Evolutionary conservation across 176 grass and related monocot species (phyloP).

Genomic region (Hordeum vulgare): MorexV3_pseudomolecules_assembly NC_058522.1:78467409-78467908

Average conservation of each 20-base stretch:
- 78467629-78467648: constrained; percentile 55
- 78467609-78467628: constrained; percentile 76
- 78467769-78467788: not conserved
- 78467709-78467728: constrained; percentile 64
- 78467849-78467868: not conserved
- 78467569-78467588: constrained; percentile 73
- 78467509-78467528: too few species aligned
- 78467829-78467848: not conserved
- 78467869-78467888: not conserved
- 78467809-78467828: constrained; percentile 45
- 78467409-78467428: not conserved
- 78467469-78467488: not conserved
- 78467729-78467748: constrained; percentile 75
- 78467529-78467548: not conserved
- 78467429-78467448: not conserved
- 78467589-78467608: constrained; percentile 65
- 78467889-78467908: not conserved
- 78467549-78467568: constrained; percentile 75
- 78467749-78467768: constrained; percentile 47
- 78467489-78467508: not conserved
- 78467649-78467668: constrained; percentile 54
- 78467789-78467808: constrained; percentile 45
- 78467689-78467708: constrained; percentile 69
- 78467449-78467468: not conserved
- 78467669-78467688: constrained; percentile 68